Conservation (phyloP, 805 yeast genomes). For the Candida piceae region DNA sequence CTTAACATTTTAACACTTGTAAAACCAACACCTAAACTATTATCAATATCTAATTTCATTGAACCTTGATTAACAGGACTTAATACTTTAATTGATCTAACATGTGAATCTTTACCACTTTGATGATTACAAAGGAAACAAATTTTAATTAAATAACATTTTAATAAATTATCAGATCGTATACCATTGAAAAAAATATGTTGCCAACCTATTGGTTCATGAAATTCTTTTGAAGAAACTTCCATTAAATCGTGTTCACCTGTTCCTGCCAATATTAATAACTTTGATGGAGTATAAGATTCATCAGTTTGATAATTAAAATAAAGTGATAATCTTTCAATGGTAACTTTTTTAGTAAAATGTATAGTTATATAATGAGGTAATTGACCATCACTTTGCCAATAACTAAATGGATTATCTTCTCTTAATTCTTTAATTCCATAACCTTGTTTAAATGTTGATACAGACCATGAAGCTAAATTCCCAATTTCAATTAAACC, state of each 20-base stretch:
- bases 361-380: conserved; percentile 81
- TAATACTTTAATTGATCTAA: conserved; percentile 67
- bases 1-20: conserved; percentile 29
- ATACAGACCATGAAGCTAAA: conserved; percentile 78
- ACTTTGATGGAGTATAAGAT: conserved; percentile 81
- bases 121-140: conserved; percentile 77
- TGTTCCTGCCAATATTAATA: conserved; percentile 65
- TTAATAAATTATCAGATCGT: conserved; percentile 50
- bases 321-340: conserved; percentile 66
- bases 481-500: conserved; percentile 74
- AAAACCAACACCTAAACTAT: conserved; percentile 26
- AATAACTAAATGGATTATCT: conserved; percentile 64
- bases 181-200: conserved; percentile 54
- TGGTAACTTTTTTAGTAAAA: conserved; percentile 69
- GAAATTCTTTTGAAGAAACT: conserved; percentile 53
- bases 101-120: conserved; percentile 92
- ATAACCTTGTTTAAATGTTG: conserved; percentile 67
- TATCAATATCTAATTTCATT: conserved; percentile 18
- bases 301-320: conserved; percentile 74
- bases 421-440: conserved; percentile 71
- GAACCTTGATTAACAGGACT: conserved; percentile 32
- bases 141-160: conserved; percentile 62
- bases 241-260: conserved; percentile 74
- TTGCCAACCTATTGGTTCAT: conserved; percentile 76
- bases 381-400: conserved; percentile 94